These are phyloP conservation scores for Murraya paniculata DNA, from an alignment of 345 rosid species.

Conservation along the genomic window DNA sequence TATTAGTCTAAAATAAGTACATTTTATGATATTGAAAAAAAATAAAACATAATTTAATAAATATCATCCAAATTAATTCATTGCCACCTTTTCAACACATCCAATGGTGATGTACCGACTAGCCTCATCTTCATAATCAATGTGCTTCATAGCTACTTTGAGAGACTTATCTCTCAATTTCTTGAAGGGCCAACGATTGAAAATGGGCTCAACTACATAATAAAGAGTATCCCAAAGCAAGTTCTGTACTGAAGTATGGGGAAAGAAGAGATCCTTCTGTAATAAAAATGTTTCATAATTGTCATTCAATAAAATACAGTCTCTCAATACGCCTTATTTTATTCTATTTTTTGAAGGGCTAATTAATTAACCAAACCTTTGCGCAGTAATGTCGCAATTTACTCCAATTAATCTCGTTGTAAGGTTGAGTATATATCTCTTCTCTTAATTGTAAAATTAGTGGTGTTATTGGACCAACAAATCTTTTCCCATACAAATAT, in stretches of 20 bases:
- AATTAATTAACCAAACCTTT: conserved; percentile 7
- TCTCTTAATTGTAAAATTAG: conserved; percentile 25
- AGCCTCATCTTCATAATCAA: conserved; percentile 44
- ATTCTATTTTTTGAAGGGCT: neutral
- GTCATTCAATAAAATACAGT: neutral
- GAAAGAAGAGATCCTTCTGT: conserved; percentile 46
- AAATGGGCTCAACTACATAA: conserved; percentile 36
- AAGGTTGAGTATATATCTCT: conserved; percentile 21
- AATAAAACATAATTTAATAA: too few species aligned
- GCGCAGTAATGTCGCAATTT: conserved; percentile 24
- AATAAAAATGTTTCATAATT: neutral
- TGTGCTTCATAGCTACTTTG: conserved; percentile 29
- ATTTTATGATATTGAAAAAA: too few species aligned
- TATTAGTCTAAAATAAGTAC: too few species aligned
- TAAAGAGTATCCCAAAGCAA: conserved; percentile 39
- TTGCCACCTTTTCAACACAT: conserved; percentile 37
- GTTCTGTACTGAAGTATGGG: conserved; percentile 41
- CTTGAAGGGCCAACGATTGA: conserved; percentile 42
- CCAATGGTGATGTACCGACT: conserved; percentile 45
- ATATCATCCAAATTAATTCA: too few species aligned
- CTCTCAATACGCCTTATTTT: neutral
- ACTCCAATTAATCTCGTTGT: conserved; percentile 17
- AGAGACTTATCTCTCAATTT: conserved; percentile 37
- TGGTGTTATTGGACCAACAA: conserved; percentile 20
- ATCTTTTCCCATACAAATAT: conserved; percentile 17